Conservation (phyloP, 306 rosid genomes). For the Bauhinia variegata region DNA sequence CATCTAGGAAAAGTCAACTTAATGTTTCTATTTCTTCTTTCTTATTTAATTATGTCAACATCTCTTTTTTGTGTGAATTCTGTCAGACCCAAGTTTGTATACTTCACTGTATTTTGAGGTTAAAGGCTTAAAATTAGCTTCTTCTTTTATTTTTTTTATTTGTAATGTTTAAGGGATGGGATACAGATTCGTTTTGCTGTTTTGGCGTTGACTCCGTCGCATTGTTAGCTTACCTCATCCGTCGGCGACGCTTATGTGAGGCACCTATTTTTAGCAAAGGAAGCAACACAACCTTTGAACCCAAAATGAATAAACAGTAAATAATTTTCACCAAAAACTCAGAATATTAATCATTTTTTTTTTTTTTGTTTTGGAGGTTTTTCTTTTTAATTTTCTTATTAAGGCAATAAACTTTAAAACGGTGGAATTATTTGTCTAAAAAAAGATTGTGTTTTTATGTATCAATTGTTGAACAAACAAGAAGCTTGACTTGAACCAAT, state of each 20-base stretch:
- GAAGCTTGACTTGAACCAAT: conserved; percentile 40
- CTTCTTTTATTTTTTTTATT: no score
- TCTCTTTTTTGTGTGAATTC: no score
- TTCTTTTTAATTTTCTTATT: conserved; percentile 1
- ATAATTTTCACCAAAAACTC: background rate
- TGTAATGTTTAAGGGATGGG: no score
- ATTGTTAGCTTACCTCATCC: conserved; percentile 30
- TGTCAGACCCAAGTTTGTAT: no score
- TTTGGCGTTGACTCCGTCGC: conserved; percentile 50
- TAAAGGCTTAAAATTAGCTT: no score
- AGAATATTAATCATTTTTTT: no score
- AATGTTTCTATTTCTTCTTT: background rate
- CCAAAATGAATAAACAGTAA: background rate
- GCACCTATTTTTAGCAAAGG: conserved; percentile 22
- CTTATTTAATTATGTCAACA: background rate
- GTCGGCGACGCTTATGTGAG: conserved; percentile 39
- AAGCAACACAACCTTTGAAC: conserved; percentile 1
- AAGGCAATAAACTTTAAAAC: background rate
- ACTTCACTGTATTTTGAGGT: no score
- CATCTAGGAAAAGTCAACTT: conserved; percentile 1
- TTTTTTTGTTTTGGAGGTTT: background rate
- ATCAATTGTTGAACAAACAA: conserved; percentile 42
- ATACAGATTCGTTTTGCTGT: background rate
- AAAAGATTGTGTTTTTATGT: conserved; percentile 19
- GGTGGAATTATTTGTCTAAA: background rate